These are phyloP conservation scores for Erigeron philadelphicus DNA, from an alignment of 140 eudicot species.

Conservation along the genomic window DNA sequence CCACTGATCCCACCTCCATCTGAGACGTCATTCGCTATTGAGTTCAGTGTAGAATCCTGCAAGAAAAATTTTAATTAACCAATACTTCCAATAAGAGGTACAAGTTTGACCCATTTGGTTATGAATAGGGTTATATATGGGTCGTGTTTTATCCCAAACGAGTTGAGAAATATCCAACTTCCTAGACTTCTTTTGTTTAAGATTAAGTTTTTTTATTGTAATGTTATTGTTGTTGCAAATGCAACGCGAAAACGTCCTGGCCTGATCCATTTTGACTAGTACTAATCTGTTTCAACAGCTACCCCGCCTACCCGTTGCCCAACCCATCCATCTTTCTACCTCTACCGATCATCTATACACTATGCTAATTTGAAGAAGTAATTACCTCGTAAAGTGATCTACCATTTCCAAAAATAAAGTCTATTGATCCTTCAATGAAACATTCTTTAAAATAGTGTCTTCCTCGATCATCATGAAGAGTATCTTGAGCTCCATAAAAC, in stretches of 20 bases:
- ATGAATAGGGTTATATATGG: not conserved
- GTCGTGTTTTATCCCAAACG: not conserved
- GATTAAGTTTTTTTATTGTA: not conserved
- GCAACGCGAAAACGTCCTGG: not conserved
- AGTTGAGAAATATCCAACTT: not conserved
- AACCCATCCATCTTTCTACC: not conserved
- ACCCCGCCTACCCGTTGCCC: not conserved
- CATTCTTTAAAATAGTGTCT: conserved; percentile 82
- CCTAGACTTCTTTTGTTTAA: not conserved
- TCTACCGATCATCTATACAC: not conserved
- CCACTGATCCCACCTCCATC: conserved; percentile 60
- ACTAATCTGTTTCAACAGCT: not conserved
- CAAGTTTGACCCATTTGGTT: not conserved
- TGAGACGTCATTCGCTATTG: conserved; percentile 48
- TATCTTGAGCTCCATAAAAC: conserved; percentile 86
- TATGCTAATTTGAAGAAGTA: not conserved
- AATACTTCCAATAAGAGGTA: not conserved
- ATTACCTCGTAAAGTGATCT: conserved; percentile 83
- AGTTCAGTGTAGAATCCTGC: conserved; percentile 65
- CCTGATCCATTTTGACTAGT: not conserved
- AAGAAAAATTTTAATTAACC: conserved; percentile 1
- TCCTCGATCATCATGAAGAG: conserved; percentile 78
- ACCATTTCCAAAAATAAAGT: conserved; percentile 77
- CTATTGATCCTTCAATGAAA: conserved; percentile 86
- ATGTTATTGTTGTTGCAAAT: not conserved